Base-by-base conservation (phyloP, 305 asterid species). In the Fraxinus angustifolia region DNA sequence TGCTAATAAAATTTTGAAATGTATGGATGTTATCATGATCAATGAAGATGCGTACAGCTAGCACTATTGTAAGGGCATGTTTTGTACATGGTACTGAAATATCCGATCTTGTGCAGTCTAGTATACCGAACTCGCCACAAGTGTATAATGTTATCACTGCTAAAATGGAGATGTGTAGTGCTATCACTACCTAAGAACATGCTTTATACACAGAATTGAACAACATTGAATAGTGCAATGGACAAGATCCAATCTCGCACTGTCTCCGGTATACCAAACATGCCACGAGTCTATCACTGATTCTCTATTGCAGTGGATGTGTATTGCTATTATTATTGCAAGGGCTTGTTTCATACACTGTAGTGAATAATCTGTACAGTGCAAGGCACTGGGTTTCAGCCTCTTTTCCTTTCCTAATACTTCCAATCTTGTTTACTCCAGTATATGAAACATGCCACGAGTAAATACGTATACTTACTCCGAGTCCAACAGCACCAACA, bases 401-500 rank as follows among this genome's bases (percentile, higher is more conserved):
- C 72, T 21, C 17, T 62, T 62, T 62, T 62, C 30, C 33, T 62
- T 23, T 23, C 34, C 34, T 23, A 62, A 26, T 21, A 23, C 34
- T 14, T 62, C 34, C 33, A 10, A 40, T 14, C 26, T 23, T 30
- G 14, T 48, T 16, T 16, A 75, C 26, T 75, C 33, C 23, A 30
- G 21, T 30, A 10, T 11, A 68, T 3, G 34, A 45, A 53, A 50
- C 31, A 53, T 8, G 42, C 71, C 28, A 50, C 10, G 1, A 33
- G 53, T 8, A 40, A 30, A 21, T 2, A 36, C 6, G 75, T 35
- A 17, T 14, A 73, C 87, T 89, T 77, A 91, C 97, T 79, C 98
- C 97, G 1, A 92, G 90, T 78, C 98, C 98, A 85, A 92, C 98
- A 30, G 97, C 96, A 16, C 98, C 97, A 75, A 94, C 97, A 82